Percentiles rank a stretch among this genome's conserved stretches.
phyloP scores from a whole-genome alignment of 202 grass and related monocot genomes.

The Dendrocalamus latiflorus region DNA sequence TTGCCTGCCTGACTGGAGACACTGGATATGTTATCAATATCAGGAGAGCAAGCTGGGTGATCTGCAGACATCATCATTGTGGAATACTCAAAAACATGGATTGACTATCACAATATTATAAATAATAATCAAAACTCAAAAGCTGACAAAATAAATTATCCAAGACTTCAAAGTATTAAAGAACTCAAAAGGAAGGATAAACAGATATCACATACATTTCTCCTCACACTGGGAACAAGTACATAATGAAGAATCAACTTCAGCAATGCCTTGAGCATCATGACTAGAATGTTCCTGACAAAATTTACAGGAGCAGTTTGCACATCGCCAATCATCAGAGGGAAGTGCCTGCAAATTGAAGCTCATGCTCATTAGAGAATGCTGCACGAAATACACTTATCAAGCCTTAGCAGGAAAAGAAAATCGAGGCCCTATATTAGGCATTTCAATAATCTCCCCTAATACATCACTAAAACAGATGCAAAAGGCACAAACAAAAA shows the following conservation, averaged over 20 bases:
- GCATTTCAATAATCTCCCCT: not conserved
- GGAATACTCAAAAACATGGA: constrained; percentile 26
- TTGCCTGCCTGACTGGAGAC: constrained; percentile 17
- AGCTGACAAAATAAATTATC: not conserved
- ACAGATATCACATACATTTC: constrained; percentile 57
- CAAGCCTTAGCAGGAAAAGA: not conserved
- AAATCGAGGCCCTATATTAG: not conserved
- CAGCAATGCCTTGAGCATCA: constrained; percentile 35
- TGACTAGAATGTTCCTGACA: constrained; percentile 54
- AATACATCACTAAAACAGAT: not conserved
- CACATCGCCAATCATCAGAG: constrained; percentile 80
- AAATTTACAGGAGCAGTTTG: constrained; percentile 87
- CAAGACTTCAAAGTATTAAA: constrained; percentile 19
- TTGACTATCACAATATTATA: too few species aligned
- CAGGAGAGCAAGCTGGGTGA: constrained; percentile 53
- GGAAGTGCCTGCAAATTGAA: constrained; percentile 71
- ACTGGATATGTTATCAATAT: constrained; percentile 25
- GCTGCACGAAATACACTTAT: not conserved
- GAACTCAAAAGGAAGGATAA: constrained; percentile 3
- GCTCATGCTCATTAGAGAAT: constrained; percentile 14
- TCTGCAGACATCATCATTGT: constrained; percentile 47
- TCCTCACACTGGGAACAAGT: constrained; percentile 73
- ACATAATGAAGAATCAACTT: constrained; percentile 42
- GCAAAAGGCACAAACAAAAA: not conserved
- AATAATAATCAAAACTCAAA: constrained; percentile 1